Conservation (phyloP, 2,329 filamentous ascomycete species). For the Beauveria scarabaeidicola region DNA sequence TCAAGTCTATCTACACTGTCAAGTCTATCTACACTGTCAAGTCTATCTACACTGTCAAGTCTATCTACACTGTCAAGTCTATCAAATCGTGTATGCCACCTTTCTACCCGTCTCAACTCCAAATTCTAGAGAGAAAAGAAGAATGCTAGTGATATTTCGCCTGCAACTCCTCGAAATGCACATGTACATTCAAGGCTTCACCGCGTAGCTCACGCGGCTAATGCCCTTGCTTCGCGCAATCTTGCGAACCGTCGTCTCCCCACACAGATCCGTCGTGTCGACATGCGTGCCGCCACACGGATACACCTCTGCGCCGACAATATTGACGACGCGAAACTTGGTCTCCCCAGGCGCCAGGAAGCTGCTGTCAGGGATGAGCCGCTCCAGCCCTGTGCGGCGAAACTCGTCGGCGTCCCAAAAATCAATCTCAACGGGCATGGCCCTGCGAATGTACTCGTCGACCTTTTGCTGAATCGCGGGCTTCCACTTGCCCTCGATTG, state of each 20-base stretch:
- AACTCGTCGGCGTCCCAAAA: constrained; percentile 63
- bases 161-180: background rate
- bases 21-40: no score
- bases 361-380: constrained; percentile 44
- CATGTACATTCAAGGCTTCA: background rate
- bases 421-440: constrained; percentile 52
- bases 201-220: constrained; percentile 46
- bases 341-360: constrained; percentile 36
- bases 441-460: constrained; percentile 47
- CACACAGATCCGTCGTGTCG: constrained; percentile 46
- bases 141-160: background rate
- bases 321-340: constrained; percentile 59
- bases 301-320: constrained; percentile 60
- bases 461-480: constrained; percentile 52
- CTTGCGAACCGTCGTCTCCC: constrained; percentile 56
- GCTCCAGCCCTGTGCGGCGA: constrained; percentile 40
- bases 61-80: no score
- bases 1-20: no score
- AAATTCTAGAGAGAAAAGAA: background rate
- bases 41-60: no score
- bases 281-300: constrained; percentile 73
- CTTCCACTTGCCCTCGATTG: constrained; percentile 57
- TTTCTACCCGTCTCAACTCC: background rate
- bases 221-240: constrained; percentile 56
- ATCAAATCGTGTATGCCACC: no score